phyloP scores from a whole-genome alignment of 2,329 filamentous ascomycete genomes.

The Zasmidium citrigriseum region DNA sequence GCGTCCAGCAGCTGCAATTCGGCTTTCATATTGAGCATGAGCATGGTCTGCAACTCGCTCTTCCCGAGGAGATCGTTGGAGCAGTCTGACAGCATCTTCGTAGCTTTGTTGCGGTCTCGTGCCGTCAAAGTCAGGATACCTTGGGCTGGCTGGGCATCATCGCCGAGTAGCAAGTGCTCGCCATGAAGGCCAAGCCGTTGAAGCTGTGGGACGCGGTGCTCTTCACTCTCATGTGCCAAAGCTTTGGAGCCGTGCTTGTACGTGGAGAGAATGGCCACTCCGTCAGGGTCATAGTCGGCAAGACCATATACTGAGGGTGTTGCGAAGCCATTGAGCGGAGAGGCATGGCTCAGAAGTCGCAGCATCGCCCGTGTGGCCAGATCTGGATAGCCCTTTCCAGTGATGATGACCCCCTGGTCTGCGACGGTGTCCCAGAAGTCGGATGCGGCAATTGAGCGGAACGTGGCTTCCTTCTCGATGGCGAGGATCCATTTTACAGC shows the following conservation, averaged over 20 bases:
- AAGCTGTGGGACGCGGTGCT: slow-evolving; percentile 53
- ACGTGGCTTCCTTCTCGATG: slow-evolving; percentile 83
- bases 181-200: slow-evolving; percentile 66
- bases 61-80: slow-evolving; percentile 29
- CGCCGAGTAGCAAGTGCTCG: slow-evolving; percentile 27
- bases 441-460: slow-evolving; percentile 64
- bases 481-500: slow-evolving; percentile 66
- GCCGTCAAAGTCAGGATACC: slow-evolving; percentile 53
- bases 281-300: slow-evolving; percentile 76
- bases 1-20: slow-evolving; percentile 64
- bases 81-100: slow-evolving; percentile 47
- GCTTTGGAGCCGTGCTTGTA: slow-evolving; percentile 71
- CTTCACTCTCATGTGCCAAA: slow-evolving; percentile 60
- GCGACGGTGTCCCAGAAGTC: slow-evolving; percentile 54
- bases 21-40: slow-evolving; percentile 72
- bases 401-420: slow-evolving; percentile 66
- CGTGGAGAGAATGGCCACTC: slow-evolving; percentile 70
- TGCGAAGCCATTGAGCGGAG: slow-evolving; percentile 46
- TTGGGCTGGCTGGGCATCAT: slow-evolving; percentile 35
- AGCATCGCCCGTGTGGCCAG: slow-evolving; percentile 69
- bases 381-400: slow-evolving; percentile 82
- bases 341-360: slow-evolving; percentile 50
- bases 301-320: slow-evolving; percentile 60
- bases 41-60: slow-evolving; percentile 69
- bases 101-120: slow-evolving; percentile 61